These are phyloP conservation scores for Phytomonas francai DNA, from an alignment of 208 protist species.

Conservation along the genomic window DNA sequence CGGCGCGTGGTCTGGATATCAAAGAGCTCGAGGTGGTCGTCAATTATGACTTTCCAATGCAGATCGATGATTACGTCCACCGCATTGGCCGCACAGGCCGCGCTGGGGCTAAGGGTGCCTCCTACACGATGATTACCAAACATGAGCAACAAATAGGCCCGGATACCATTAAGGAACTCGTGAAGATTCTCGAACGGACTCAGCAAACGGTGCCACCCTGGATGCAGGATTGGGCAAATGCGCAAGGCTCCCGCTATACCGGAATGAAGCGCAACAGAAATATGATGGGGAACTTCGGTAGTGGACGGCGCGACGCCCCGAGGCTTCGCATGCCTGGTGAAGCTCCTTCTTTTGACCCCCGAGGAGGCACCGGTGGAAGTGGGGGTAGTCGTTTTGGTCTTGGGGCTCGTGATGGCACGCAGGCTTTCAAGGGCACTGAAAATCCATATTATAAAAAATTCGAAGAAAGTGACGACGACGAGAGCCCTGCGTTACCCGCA, in stretches of 20 bases:
- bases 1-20: conserved; percentile 96
- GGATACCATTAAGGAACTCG: conserved; percentile 45
- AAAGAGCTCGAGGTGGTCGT: conserved; percentile 98
- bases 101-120: conserved; percentile 79
- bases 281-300: conserved; percentile 42
- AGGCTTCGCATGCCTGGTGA: conserved; percentile 44
- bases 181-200: conserved; percentile 58
- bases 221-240: conserved; percentile 64
- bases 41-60: conserved; percentile 99
- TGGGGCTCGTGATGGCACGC: conserved; percentile 12
- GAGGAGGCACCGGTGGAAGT: conserved; percentile 12
- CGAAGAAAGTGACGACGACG: conserved; percentile 57
- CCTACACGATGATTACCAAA: conserved; percentile 85
- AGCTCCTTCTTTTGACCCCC: conserved; percentile 17
- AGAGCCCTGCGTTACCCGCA: conserved; percentile 13
- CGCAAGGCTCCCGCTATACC: conserved; percentile 21
- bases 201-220: conserved; percentile 65
- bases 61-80: conserved; percentile 98
- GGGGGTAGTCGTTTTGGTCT: conserved; percentile 34
- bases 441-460: conserved; percentile 31
- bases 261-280: conserved; percentile 60
- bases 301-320: conserved; percentile 22
- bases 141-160: conserved; percentile 89
- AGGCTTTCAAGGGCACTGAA: conserved; percentile 24
- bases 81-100: conserved; percentile 94